Conservation (phyloP, 148 eudicot genomes). For the Spergularia bocconei region DNA sequence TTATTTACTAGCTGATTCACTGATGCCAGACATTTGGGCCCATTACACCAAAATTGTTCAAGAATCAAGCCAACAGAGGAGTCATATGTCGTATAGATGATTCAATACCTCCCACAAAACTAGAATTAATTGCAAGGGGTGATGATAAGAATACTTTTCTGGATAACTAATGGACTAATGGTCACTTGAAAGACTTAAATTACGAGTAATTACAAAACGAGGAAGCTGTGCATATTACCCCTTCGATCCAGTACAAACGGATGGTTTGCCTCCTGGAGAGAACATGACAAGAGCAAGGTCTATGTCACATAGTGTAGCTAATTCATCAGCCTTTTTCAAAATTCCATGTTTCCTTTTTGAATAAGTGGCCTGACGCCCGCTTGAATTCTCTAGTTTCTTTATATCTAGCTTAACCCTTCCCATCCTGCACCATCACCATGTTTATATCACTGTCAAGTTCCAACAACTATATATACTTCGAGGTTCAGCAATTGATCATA, state of each 20-base stretch:
- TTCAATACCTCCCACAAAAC: not conserved
- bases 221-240: constrained; percentile 11
- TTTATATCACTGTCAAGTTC: not conserved
- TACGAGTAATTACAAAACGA: not conserved
- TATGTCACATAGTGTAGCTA: constrained; percentile 38
- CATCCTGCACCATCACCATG: constrained; percentile 32
- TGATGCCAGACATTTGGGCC: too few relatives aligned
- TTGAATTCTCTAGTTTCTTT: constrained; percentile 33
- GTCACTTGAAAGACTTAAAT: not conserved
- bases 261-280: constrained; percentile 40
- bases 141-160: not conserved
- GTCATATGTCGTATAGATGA: not conserved
- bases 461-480: not conserved
- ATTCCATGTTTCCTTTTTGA: constrained; percentile 42
- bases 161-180: not conserved
- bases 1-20: too few relatives aligned
- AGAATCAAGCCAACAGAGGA: not conserved
- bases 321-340: constrained; percentile 39
- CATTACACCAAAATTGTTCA: not conserved
- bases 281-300: constrained; percentile 41
- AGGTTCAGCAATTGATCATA: not conserved
- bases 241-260: constrained; percentile 24
- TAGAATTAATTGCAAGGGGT: not conserved
- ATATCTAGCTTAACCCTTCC: constrained; percentile 45
- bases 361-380: constrained; percentile 38